Evolutionary conservation across 768 basidiomycete species (phyloP).

Genomic region (Russula sp.): DNA sequence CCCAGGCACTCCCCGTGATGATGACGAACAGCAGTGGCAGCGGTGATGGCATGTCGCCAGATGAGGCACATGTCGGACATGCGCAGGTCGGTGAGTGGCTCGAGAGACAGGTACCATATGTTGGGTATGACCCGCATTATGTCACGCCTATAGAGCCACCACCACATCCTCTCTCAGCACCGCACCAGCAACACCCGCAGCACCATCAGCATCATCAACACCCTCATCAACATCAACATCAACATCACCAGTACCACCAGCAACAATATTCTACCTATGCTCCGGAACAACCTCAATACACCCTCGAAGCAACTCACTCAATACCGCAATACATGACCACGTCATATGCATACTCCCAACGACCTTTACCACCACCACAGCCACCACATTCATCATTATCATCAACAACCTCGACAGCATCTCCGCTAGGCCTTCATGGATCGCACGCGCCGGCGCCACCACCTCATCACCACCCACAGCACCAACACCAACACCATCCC

Average conservation of each 20-base stretch:
- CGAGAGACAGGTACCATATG: slow-evolving; percentile 10
- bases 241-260: slow-evolving; percentile 3
- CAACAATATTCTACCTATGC: slow-evolving; percentile 19
- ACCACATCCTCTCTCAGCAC: not conserved
- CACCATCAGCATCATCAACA: not conserved
- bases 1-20: not conserved
- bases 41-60: slow-evolving; percentile 4
- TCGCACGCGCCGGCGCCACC: not conserved
- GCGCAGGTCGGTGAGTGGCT: slow-evolving; percentile 20
- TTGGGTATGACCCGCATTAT: slow-evolving; percentile 18
- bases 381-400: not conserved
- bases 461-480: not conserved
- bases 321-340: slow-evolving; percentile 12
- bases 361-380: not conserved
- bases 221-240: not conserved
- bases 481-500: not conserved
- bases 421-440: not conserved
- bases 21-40: not conserved
- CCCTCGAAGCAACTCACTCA: slow-evolving; percentile 7
- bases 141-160: slow-evolving; percentile 10
- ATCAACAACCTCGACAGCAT: not conserved
- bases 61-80: not conserved
- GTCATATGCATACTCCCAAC: slow-evolving; percentile 8
- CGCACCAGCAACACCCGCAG: not conserved
- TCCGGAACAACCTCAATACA: slow-evolving; percentile 22